Evolutionary conservation across 495 filamentous ascomycete species (phyloP).

Genomic region (Cetradonia linearis): DNA sequence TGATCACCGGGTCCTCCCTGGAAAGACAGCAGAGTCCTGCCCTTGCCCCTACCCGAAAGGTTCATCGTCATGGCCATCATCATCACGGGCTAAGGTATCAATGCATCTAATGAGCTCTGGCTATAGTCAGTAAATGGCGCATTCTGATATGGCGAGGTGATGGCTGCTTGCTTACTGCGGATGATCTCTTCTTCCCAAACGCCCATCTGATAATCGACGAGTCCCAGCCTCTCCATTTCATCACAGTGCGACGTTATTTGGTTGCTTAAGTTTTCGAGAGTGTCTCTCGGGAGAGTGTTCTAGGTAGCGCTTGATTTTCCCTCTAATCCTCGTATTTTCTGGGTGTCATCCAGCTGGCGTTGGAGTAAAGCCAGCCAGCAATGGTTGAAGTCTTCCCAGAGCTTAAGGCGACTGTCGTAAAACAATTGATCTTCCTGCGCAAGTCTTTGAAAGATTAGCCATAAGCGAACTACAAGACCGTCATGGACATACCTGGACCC

Average conservation of each 20-base stretch:
- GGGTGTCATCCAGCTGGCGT: not conserved
- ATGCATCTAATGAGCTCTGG: not conserved
- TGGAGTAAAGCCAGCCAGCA: not conserved
- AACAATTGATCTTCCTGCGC: not conserved
- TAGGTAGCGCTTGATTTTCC: not conserved
- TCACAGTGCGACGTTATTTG: not conserved
- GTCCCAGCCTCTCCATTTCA: not conserved
- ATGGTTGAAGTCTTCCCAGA: not conserved
- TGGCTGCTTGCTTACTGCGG: not conserved
- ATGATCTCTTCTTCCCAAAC: not conserved
- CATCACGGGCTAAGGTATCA: not conserved
- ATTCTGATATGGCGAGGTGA: not conserved
- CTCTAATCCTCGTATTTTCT: not conserved
- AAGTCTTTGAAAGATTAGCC: not conserved
- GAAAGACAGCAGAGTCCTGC: not conserved
- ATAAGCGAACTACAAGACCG: not conserved
- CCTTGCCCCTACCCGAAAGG: not conserved
- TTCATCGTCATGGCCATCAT: not conserved
- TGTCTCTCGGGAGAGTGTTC: not conserved
- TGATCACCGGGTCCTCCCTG: not conserved
- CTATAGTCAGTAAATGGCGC: not conserved
- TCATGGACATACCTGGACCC: not conserved
- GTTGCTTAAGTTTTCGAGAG: not conserved
- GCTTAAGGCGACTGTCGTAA: not conserved
- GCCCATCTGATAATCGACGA: not conserved